Evolutionary conservation across 106 monocot species (phyloP).

Genomic region (Iris macrosiphon): DNA sequence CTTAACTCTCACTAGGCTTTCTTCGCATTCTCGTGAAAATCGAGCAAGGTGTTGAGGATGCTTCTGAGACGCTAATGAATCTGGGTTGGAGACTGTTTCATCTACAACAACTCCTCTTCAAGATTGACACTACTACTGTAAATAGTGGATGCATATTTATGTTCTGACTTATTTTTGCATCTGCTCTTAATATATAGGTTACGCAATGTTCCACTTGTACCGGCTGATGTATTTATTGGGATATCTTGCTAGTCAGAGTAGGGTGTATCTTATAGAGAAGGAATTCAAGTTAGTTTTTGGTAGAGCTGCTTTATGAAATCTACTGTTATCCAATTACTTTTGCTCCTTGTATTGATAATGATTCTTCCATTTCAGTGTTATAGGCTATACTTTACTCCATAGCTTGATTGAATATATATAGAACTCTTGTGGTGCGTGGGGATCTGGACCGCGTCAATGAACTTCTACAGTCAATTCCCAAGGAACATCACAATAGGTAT

Average conservation of each 20-base stretch:
- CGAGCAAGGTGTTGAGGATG: conserved; percentile 92
- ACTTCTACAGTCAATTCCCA: conserved; percentile 68
- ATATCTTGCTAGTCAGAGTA: conserved; percentile 85
- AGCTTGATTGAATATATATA: conserved; percentile 94
- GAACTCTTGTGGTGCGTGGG: conserved; percentile 93
- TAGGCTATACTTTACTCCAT: conserved; percentile 85
- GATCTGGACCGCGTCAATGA: conserved; percentile 86
- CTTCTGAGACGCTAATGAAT: conserved; percentile 86
- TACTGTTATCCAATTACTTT: not conserved
- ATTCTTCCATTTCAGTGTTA: conserved; percentile 51
- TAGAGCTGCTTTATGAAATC: no score
- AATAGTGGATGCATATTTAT: not conserved
- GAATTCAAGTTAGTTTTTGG: conserved; percentile 81
- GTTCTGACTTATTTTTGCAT: not conserved
- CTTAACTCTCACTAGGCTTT: no score
- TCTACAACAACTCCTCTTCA: conserved; percentile 88
- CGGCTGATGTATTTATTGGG: conserved; percentile 91
- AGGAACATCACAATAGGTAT: conserved; percentile 86
- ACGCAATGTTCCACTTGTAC: conserved; percentile 97
- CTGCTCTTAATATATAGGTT: conserved; percentile 37
- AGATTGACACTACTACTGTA: conserved; percentile 88
- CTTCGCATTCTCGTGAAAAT: no score
- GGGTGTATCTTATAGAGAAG: conserved; percentile 93
- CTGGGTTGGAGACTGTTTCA: conserved; percentile 99
- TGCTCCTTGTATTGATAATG: not conserved